Percentiles rank a stretch among this genome's conserved stretches.
These are phyloP conservation scores for Alternaria incomplexa DNA, from an alignment of 2,329 filamentous ascomycete species.

Conservation along the genomic window DNA sequence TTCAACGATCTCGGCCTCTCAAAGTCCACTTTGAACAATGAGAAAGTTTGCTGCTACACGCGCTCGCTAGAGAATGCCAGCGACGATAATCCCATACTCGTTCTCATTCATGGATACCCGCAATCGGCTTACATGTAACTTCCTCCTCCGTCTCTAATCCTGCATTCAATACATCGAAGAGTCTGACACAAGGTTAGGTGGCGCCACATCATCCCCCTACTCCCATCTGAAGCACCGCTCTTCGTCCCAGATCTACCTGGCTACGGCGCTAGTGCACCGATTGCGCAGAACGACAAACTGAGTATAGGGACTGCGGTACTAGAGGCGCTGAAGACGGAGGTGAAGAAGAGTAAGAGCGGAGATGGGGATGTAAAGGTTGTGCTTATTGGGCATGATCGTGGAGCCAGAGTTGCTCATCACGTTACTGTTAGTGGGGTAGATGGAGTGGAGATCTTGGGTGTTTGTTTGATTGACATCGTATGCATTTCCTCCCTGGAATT, in stretches of 20 bases:
- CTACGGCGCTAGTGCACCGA: conserved; percentile 37
- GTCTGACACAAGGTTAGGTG: conserved; percentile 23
- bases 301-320: conserved; percentile 34
- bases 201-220: conserved; percentile 41
- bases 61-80: conserved; percentile 29
- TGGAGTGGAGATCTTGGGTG: conserved; percentile 47
- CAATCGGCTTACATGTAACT: conserved; percentile 37
- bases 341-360: conserved; percentile 16
- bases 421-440: conserved; percentile 57
- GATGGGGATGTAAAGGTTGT: conserved; percentile 26
- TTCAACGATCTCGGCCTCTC: conserved; percentile 34
- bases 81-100: conserved; percentile 37
- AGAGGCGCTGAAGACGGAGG: conserved; percentile 30
- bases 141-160: not conserved
- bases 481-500: not conserved
- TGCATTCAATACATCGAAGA: rapidly evolving
- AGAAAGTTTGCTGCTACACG: conserved; percentile 36
- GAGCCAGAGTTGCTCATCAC: conserved; percentile 62
- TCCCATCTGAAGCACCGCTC: conserved; percentile 33
- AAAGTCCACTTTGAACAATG: conserved; percentile 34
- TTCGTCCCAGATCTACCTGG: conserved; percentile 43
- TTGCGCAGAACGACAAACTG: conserved; percentile 37
- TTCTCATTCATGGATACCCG: conserved; percentile 44
- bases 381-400: conserved; percentile 64
- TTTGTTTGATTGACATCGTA: conserved; percentile 34